phyloP scores from a whole-genome alignment of 176 grass and related monocot genomes.

The Aechmea fasciata region DNA sequence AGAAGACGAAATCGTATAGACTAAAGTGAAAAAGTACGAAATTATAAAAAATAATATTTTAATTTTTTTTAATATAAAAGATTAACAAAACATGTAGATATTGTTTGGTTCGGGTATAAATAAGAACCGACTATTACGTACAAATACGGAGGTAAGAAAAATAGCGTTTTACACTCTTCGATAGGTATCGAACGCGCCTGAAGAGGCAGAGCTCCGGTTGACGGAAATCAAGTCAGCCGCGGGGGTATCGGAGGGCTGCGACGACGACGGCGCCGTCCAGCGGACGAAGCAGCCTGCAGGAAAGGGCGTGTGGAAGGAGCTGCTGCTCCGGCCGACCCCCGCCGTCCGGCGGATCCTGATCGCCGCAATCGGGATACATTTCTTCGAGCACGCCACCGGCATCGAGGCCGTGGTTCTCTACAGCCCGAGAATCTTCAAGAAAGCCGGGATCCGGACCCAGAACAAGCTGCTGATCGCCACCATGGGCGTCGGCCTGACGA shows the following conservation, averaged over 20 bases:
- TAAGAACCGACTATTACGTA: too few species aligned
- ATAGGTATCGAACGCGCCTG: neutral
- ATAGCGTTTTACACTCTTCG: too few species aligned
- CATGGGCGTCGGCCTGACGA: constrained; percentile 32
- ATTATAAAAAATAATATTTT: too few species aligned
- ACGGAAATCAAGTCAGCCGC: constrained; percentile 26
- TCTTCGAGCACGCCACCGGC: constrained; percentile 39
- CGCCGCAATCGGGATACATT: constrained; percentile 27
- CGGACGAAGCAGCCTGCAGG: neutral
- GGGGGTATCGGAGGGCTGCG: neutral
- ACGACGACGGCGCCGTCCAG: neutral
- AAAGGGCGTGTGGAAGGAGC: constrained; percentile 39
- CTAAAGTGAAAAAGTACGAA: too few species aligned
- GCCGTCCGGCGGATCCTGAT: constrained; percentile 25
- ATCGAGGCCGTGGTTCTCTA: constrained; percentile 56
- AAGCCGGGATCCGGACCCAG: constrained; percentile 23
- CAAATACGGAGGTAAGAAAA: too few species aligned
- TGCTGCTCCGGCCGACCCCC: constrained; percentile 34
- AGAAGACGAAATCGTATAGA: too few species aligned
- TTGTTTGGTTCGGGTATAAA: too few species aligned
- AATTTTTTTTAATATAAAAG: too few species aligned
- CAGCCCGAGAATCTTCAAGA: constrained; percentile 50
- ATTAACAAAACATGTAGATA: too few species aligned
- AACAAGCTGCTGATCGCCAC: constrained; percentile 32
- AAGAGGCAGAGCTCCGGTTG: constrained; percentile 29